Evolutionary conservation across 176 grass and related monocot species (phyloP).

Genomic region (Musa schizocarpa): DNA sequence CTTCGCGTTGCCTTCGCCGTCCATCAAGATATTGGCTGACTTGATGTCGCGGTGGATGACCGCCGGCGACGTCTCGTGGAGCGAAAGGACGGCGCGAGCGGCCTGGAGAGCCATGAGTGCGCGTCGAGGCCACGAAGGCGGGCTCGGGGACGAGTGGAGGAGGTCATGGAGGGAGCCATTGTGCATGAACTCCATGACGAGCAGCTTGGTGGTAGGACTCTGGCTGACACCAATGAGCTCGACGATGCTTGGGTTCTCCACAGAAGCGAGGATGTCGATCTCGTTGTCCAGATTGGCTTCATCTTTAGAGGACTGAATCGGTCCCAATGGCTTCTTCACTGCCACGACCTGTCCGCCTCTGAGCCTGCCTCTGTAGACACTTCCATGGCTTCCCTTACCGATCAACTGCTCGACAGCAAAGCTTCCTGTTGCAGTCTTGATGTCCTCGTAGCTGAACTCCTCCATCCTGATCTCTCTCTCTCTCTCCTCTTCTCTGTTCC

Average conservation of each 20-base stretch:
- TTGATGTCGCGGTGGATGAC: constrained; percentile 88
- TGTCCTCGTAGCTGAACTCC: constrained; percentile 66
- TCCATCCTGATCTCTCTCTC: constrained; percentile 37
- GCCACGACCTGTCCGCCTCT: constrained; percentile 30
- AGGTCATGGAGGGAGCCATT: constrained; percentile 87
- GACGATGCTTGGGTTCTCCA: constrained; percentile 41
- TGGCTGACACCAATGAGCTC: constrained; percentile 40
- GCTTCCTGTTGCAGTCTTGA: constrained; percentile 52
- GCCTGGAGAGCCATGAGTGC: constrained; percentile 50
- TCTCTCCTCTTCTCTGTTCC: neutral
- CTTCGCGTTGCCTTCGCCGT: constrained; percentile 39
- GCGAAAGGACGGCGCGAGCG: constrained; percentile 44
- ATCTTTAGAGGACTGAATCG: constrained; percentile 16
- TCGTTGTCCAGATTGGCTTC: constrained; percentile 60
- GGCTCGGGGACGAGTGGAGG: constrained; percentile 35
- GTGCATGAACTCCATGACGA: constrained; percentile 82
- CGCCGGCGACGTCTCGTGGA: constrained; percentile 44
- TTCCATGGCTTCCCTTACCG: constrained; percentile 90
- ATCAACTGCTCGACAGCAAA: constrained; percentile 60
- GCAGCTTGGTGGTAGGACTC: constrained; percentile 11
- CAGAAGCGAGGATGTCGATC: constrained; percentile 62
- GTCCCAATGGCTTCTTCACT: constrained; percentile 47
- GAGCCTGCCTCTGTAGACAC: constrained; percentile 67
- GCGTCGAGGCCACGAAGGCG: constrained; percentile 67
- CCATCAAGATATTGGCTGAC: constrained; percentile 72